These are phyloP conservation scores for Annulohypoxylon truncatum DNA, from an alignment of 2,329 filamentous ascomycete genomes.

Conservation along the genomic window DNA sequence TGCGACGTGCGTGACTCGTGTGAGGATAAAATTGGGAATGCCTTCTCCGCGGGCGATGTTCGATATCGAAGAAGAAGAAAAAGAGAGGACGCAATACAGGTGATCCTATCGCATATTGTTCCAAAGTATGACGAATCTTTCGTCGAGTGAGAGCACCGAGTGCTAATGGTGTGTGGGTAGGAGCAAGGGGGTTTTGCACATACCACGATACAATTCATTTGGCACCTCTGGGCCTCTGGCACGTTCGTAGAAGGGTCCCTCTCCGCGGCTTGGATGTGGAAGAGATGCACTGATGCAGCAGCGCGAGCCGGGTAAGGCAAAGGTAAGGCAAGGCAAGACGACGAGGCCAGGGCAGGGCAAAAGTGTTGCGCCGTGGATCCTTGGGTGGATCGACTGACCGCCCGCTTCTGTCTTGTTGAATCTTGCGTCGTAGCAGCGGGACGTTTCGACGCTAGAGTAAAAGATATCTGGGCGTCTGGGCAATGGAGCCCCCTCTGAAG, in stretches of 20 bases:
- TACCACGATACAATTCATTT: slow-evolving; percentile 12
- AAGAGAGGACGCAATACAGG: slow-evolving; percentile 18
- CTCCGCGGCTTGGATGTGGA: slow-evolving; percentile 1
- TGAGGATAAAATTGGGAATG: background rate
- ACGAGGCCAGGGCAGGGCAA: slow-evolving; percentile 9
- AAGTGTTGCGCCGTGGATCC: slow-evolving; percentile 9
- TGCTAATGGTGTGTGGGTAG: slow-evolving; percentile 19
- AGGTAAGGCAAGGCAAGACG: slow-evolving; percentile 10
- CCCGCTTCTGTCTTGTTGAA: slow-evolving; percentile 5
- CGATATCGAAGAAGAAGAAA: background rate
- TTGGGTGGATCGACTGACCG: slow-evolving; percentile 29
- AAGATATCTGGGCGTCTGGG: background rate
- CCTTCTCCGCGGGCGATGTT: slow-evolving; percentile 13
- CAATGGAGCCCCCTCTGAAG: background rate
- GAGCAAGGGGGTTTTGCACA: slow-evolving; percentile 16
- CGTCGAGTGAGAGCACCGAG: slow-evolving; percentile 1
- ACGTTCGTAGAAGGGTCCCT: slow-evolving; percentile 6
- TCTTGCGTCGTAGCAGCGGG: slow-evolving; percentile 17
- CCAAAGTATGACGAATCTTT: slow-evolving; percentile 29
- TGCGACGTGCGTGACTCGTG: slow-evolving; percentile 28
- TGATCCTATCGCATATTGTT: slow-evolving; percentile 22
- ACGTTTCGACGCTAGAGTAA: slow-evolving; percentile 25
- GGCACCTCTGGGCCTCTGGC: background rate
- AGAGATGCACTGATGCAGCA: slow-evolving; percentile 4
- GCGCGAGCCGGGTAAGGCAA: slow-evolving; percentile 19